Evolutionary conservation across 73 alveolate genomes (phyloP).

Genomic region (Stentor coeruleus): DNA sequence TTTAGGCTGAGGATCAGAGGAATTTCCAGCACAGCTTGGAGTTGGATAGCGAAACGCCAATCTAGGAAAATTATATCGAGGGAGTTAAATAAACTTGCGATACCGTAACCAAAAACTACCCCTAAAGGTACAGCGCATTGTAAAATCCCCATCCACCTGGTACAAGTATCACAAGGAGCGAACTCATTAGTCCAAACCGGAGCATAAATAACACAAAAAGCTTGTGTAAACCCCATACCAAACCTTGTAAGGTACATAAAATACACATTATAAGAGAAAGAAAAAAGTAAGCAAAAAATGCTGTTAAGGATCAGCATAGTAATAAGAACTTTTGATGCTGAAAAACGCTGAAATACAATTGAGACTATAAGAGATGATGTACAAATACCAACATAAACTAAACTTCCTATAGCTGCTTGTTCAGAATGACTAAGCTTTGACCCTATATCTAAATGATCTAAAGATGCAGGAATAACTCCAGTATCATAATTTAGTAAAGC

Average conservation of each 20-base stretch:
- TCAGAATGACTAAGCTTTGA: not conserved
- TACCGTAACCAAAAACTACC: slow-evolving; percentile 84
- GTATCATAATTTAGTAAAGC: slow-evolving; percentile 42
- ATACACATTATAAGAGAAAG: slow-evolving; percentile 42
- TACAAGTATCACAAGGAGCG: slow-evolving; percentile 71
- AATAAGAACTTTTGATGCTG: not conserved
- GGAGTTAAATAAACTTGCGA: slow-evolving; percentile 62
- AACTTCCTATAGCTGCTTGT: not conserved
- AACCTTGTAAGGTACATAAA: slow-evolving; percentile 68
- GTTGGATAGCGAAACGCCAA: slow-evolving; percentile 88
- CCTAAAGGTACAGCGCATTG: slow-evolving; percentile 86
- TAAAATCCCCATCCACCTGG: slow-evolving; percentile 93
- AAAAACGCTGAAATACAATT: not conserved
- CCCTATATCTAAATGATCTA: not conserved
- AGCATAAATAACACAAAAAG: slow-evolving; percentile 83
- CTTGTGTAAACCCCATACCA: slow-evolving; percentile 83
- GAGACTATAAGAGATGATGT: not conserved
- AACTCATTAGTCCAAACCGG: slow-evolving; percentile 97
- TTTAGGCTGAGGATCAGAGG: slow-evolving; percentile 61
- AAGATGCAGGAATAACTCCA: not conserved
- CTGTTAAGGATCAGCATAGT: slow-evolving; percentile 54
- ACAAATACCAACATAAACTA: not conserved
- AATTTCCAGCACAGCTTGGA: slow-evolving; percentile 66
- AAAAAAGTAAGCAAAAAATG: slow-evolving; percentile 62
- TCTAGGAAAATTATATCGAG: slow-evolving; percentile 47